phyloP scores from a whole-genome alignment of 75 land plant genomes.

The Gnetum montanum region DNA sequence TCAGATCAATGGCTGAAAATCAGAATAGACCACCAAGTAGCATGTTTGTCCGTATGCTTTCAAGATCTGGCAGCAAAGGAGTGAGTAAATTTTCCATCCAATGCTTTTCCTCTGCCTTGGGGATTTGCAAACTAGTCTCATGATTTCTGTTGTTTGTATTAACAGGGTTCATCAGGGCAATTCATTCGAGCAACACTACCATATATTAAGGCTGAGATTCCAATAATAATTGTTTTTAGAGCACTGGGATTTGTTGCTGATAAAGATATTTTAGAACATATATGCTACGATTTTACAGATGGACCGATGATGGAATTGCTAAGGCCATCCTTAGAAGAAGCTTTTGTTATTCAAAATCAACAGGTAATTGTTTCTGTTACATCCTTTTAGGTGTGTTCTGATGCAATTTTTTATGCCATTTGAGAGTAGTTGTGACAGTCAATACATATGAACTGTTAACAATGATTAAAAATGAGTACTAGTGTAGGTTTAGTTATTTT shows the following conservation, averaged over 20 bases:
- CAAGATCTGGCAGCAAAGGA: constrained; percentile 90
- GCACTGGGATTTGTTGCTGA: constrained; percentile 99
- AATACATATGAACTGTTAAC: too few relatives aligned
- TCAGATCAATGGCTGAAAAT: constrained; percentile 96
- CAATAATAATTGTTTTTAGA: constrained; percentile 91
- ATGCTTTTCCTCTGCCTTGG: neutral
- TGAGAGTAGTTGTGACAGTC: too few relatives aligned
- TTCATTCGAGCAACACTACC: constrained; percentile 96
- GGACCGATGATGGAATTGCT: constrained; percentile 97
- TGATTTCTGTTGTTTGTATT: neutral
- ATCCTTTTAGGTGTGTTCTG: too few relatives aligned
- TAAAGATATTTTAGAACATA: constrained; percentile 96
- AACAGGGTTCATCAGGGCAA: constrained; percentile 95
- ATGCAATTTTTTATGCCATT: too few relatives aligned
- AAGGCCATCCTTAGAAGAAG: constrained; percentile 93
- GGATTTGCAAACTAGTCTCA: neutral
- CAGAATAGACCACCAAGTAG: constrained; percentile 96
- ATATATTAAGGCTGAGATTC: constrained; percentile 85
- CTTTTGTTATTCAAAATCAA: constrained; percentile 98
- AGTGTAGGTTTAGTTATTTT: too few relatives aligned
- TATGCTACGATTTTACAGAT: constrained; percentile 87
- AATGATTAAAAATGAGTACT: too few relatives aligned
- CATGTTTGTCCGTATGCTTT: constrained; percentile 99
- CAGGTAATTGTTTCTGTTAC: constrained; percentile 60
- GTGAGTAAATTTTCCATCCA: constrained; percentile 16